These are phyloP conservation scores for Athelia psychrophila DNA, from an alignment of 1,284 basidiomycete species.

Conservation along the genomic window DNA sequence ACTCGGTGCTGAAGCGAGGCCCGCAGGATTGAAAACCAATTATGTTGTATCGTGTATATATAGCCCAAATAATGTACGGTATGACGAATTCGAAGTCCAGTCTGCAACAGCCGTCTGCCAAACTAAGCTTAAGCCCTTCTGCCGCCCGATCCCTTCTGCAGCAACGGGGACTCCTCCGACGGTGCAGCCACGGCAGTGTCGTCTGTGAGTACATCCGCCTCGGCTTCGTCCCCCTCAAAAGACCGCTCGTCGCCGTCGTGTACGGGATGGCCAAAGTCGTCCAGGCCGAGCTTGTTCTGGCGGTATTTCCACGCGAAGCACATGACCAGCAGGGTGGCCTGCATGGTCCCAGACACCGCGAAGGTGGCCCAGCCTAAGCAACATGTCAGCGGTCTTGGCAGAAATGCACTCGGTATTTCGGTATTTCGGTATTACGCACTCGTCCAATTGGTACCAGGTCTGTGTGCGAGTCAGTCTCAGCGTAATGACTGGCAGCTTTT, in stretches of 20 bases:
- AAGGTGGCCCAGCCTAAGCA: slow-evolving; percentile 79
- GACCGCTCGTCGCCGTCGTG: neutral
- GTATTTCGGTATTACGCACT: too few species aligned
- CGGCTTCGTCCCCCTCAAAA: neutral
- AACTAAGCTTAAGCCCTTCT: too few species aligned
- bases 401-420: neutral
- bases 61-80: too few species aligned
- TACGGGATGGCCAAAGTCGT: slow-evolving; percentile 78
- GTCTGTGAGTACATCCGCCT: too few species aligned
- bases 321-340: slow-evolving; percentile 78
- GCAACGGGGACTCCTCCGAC: too few species aligned
- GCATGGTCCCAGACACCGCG: slow-evolving; percentile 85
- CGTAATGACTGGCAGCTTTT: slow-evolving; percentile 1
- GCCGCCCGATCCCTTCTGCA: too few species aligned
- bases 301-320: slow-evolving; percentile 79
- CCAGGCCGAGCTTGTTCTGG: slow-evolving; percentile 76
- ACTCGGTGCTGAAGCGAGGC: too few species aligned
- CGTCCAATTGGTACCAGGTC: slow-evolving; percentile 86
- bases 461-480: slow-evolving; percentile 14
- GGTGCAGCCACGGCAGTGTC: too few species aligned
- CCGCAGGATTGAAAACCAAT: too few species aligned
- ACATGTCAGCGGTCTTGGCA: slow-evolving; percentile 3
- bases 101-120: too few species aligned
- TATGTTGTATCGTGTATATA: too few species aligned
- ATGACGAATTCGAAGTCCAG: too few species aligned